A percentile compares a stretch with the other conserved stretches of the same genome.
phyloP scores from a whole-genome alignment of 192 early-diverging fungal species.

The Dimargaris xerosporica region DNA sequence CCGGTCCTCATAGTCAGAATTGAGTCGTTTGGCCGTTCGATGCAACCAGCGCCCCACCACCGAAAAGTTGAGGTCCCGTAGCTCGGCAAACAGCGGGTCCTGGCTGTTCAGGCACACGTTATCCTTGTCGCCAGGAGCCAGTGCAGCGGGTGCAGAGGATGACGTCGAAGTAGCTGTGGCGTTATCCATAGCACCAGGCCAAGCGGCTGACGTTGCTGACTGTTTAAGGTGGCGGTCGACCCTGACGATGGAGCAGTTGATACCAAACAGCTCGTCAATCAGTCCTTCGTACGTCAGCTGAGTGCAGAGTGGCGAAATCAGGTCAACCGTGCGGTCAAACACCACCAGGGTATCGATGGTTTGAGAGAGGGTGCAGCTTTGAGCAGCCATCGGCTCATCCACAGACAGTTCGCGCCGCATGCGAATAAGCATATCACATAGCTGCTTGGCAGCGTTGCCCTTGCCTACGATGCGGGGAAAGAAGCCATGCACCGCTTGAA shows the following conservation, averaged over 20 bases:
- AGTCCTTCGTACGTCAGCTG: conserved; percentile 95
- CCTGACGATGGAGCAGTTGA: conserved; percentile 59
- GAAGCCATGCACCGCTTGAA: conserved; percentile 75
- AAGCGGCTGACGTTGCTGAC: conserved; percentile 9
- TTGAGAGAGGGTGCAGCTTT: conserved; percentile 37
- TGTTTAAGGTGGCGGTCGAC: conserved; percentile 48
- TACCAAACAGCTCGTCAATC: conserved; percentile 85
- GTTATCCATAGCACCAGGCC: too few species aligned
- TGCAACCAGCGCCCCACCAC: conserved; percentile 72
- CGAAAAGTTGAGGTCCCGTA: conserved; percentile 84
- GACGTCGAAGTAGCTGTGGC: conserved; percentile 14
- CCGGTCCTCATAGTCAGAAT: conserved; percentile 74
- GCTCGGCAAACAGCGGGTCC: conserved; percentile 63
- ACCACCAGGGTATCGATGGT: conserved; percentile 72
- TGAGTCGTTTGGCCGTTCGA: conserved; percentile 69
- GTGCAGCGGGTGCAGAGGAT: conserved; percentile 11
- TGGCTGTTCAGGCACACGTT: conserved; percentile 66
- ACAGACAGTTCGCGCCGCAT: conserved; percentile 68
- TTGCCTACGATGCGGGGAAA: conserved; percentile 86
- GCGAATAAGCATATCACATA: conserved; percentile 63
- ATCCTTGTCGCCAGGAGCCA: conserved; percentile 38
- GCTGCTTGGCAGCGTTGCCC: conserved; percentile 63
- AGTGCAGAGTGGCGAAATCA: conserved; percentile 84
- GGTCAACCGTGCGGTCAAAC: conserved; percentile 78
- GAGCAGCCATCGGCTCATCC: conserved; percentile 28